Conservation (phyloP, 805 yeast species). For the Yarrowia bubula region DNA sequence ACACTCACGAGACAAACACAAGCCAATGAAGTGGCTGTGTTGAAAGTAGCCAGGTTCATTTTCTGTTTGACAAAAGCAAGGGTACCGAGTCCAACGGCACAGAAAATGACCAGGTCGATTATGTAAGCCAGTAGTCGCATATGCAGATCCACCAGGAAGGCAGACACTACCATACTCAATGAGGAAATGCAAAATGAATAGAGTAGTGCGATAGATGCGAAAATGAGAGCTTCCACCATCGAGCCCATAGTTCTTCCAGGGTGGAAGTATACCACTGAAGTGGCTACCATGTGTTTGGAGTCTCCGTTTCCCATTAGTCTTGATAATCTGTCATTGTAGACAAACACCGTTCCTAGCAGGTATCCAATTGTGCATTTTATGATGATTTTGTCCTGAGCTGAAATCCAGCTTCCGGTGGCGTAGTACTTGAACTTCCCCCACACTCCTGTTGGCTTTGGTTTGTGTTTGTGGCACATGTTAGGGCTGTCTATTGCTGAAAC, state of each 20-base stretch:
- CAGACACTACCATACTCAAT: constrained; percentile 52
- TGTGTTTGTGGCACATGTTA: neutral
- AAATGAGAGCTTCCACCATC: constrained; percentile 70
- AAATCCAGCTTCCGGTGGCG: neutral
- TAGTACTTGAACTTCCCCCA: neutral
- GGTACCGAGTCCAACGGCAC: constrained; percentile 58
- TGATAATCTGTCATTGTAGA: constrained; percentile 49
- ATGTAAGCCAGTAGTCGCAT: constrained; percentile 50
- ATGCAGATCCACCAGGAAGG: constrained; percentile 47
- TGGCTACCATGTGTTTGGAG: constrained; percentile 77
- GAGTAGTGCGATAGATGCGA: constrained; percentile 53
- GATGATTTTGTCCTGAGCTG: constrained; percentile 33
- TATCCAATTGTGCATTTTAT: constrained; percentile 74
- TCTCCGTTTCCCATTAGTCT: constrained; percentile 60
- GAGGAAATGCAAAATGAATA: constrained; percentile 56
- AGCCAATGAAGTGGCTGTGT: constrained; percentile 77
- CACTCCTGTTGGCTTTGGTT: neutral
- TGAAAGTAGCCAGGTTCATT: constrained; percentile 65
- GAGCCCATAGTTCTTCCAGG: constrained; percentile 77
- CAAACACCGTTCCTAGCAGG: constrained; percentile 68
- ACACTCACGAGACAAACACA: constrained; percentile 69
- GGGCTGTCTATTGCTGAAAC: neutral
- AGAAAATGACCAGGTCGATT: constrained; percentile 50
- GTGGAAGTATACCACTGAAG: constrained; percentile 81
- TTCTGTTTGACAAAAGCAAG: constrained; percentile 69